Percentiles rank a stretch among this genome's conserved stretches.
Conservation (phyloP, 1,139 yeast species). For the Magnusiomyces tetraspermus region DNA sequence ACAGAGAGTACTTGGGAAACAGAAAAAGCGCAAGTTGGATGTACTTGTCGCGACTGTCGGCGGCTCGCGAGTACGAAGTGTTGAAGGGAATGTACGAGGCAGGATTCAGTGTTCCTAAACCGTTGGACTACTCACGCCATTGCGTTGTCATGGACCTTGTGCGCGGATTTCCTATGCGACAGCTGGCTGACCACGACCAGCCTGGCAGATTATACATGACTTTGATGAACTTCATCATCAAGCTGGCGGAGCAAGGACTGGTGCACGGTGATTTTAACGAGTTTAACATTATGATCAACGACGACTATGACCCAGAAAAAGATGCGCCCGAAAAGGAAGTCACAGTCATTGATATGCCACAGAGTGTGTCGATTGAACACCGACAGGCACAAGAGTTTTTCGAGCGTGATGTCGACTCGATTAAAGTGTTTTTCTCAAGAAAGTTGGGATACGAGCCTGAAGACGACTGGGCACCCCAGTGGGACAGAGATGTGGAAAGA, state of each 20-base stretch:
- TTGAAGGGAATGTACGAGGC: constrained; percentile 65
- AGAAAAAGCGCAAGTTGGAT: constrained; percentile 75
- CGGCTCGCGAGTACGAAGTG: constrained; percentile 82
- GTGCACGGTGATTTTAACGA: constrained; percentile 98
- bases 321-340: constrained; percentile 46
- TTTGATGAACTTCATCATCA: constrained; percentile 77
- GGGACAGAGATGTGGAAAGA: constrained; percentile 65
- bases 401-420: constrained; percentile 86
- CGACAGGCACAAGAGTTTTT: constrained; percentile 79
- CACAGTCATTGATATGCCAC: constrained; percentile 95
- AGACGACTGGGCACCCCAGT: constrained; percentile 57
- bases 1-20: constrained; percentile 78
- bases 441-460: constrained; percentile 70
- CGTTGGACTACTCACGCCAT: constrained; percentile 85
- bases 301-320: constrained; percentile 37
- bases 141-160: constrained; percentile 88
- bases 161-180: constrained; percentile 83
- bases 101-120: constrained; percentile 80
- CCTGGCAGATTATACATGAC: constrained; percentile 68
- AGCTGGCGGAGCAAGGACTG: constrained; percentile 75
- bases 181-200: constrained; percentile 57
- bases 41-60: constrained; percentile 83
- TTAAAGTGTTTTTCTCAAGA: constrained; percentile 69
- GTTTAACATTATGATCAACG: constrained; percentile 81
- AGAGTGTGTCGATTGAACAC: constrained; percentile 89